Evolutionary conservation across 23 red algal genomes (phyloP), one percentile per base, ranked within the genome.

Genomic region (Gracilaria domingensis): DNA sequence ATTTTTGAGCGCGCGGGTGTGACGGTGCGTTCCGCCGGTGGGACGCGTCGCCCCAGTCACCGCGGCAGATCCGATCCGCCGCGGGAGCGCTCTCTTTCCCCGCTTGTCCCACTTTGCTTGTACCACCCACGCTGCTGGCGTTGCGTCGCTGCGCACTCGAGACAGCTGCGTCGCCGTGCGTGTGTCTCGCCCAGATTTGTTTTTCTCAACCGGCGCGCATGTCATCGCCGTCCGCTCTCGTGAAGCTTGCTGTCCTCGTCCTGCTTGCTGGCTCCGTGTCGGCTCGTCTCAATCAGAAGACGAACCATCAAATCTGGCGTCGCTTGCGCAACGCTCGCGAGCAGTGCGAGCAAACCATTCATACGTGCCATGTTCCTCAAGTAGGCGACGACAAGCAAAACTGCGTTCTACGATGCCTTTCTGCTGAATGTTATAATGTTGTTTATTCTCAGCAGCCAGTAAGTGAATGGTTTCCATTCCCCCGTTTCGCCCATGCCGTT

Each of bases 371-470:
- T 47, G 18, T 61, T 51, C 71, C 71, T 5, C 50, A 40, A 18
- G 45, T 54, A 21, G 86, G 39, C 3, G 32, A 42, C 4, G 86
- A 89, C 53, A 60, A 21, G 0, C 66, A 89, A 20, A 89, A 89
- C 71, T 89, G 86, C 55, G 75, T 80, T 30, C 11, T 75, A 25
- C 69, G 50, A 9, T 89, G 86, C 58, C 1, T 89, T 8, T 80
- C 72, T 13, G n/a, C 86, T 2, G 71, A 66, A 20, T 89, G 86
- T 47, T 89, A 89, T 70, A 32, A 75, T 21, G 3, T 30, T 20
- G 75, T 89, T 4, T 89, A 89, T 72, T 21, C 64, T 24, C 47
- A 66, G 21, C 64, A 89, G 12, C 86, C 86, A 35, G 86, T 89
- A 89, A 77, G 86, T 80, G 26, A 47, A 36, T 0, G 4, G 24